These are phyloP conservation scores for Candida koratica DNA, from an alignment of 805 yeast species.

Conservation along the genomic window DNA sequence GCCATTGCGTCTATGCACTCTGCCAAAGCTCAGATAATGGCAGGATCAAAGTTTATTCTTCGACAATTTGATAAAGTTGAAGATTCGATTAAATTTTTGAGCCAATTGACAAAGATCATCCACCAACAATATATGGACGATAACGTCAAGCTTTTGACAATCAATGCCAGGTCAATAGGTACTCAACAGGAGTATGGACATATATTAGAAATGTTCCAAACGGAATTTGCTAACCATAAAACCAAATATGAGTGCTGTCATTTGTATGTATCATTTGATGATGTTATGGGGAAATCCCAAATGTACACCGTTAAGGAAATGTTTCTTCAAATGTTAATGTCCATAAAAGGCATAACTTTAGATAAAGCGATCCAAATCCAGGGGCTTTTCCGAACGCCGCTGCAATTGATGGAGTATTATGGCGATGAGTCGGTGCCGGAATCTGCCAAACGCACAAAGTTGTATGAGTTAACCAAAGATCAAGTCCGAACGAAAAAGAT, in stretches of 20 bases:
- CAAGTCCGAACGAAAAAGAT: conserved; percentile 52
- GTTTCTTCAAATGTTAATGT: conserved; percentile 71
- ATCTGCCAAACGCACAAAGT: conserved; percentile 27
- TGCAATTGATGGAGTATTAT: conserved; percentile 49
- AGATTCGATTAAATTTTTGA: conserved; percentile 64
- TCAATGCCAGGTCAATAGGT: conserved; percentile 47
- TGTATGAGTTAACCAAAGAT: conserved; percentile 18
- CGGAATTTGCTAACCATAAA: conserved; percentile 33
- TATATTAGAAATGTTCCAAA: conserved; percentile 40
- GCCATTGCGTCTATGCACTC: conserved; percentile 41
- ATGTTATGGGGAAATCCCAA: conserved; percentile 64
- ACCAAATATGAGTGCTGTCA: conserved; percentile 35
- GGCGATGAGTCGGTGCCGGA: conserved; percentile 15
- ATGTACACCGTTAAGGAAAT: conserved; percentile 71
- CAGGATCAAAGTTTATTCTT: conserved; percentile 62
- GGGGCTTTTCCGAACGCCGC: conserved; percentile 65
- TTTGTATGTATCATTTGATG: conserved; percentile 47
- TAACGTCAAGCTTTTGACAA: conserved; percentile 36
- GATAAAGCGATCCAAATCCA: conserved; percentile 85
- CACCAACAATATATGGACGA: conserved; percentile 27
- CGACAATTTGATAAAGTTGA: conserved; percentile 68
- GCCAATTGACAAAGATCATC: conserved; percentile 46
- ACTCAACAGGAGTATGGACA: conserved; percentile 49
- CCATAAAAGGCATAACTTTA: conserved; percentile 72
- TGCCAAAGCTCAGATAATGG: conserved; percentile 65